Conservation (phyloP, 345 rosid species). For the Passiflora organensis region DNA sequence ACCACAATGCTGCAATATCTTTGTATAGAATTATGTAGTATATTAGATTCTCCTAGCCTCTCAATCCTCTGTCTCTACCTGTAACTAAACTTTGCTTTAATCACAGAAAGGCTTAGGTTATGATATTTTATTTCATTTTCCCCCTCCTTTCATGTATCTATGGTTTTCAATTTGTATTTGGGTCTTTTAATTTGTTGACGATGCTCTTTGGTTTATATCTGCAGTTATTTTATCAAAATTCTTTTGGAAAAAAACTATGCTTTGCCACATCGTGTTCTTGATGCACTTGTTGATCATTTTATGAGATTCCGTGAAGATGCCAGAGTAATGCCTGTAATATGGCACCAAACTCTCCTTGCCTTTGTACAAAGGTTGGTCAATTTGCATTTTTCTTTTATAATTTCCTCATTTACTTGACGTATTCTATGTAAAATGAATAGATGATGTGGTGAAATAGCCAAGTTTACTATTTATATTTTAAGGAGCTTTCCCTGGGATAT, state of each 20-base stretch:
- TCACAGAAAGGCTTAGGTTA: too few species aligned
- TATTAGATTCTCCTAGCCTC: too few species aligned
- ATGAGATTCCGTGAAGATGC: conserved; percentile 71
- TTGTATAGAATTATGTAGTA: too few species aligned
- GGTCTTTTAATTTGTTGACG: conserved; percentile 3
- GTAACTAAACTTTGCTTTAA: too few species aligned
- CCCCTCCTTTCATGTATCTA: not conserved
- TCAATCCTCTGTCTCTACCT: too few species aligned
- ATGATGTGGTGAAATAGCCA: not conserved
- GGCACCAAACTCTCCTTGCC: conserved; percentile 95
- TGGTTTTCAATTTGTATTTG: conserved; percentile 3
- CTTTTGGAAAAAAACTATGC: conserved; percentile 89
- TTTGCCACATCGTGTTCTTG: conserved; percentile 78
- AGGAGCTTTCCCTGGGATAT: too few species aligned
- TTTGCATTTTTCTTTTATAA: not conserved
- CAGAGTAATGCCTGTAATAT: conserved; percentile 91
- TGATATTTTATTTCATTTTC: too few species aligned
- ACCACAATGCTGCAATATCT: too few species aligned
- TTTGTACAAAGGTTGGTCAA: conserved; percentile 73
- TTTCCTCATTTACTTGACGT: not conserved
- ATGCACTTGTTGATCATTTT: conserved; percentile 75
- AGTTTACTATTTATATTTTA: too few species aligned
- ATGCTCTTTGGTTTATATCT: not conserved
- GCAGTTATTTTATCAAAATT: conserved; percentile 89
- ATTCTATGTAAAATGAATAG: not conserved